Conservation (phyloP, 495 filamentous ascomycete species). For the Chaetomium cochliodes region DNA sequence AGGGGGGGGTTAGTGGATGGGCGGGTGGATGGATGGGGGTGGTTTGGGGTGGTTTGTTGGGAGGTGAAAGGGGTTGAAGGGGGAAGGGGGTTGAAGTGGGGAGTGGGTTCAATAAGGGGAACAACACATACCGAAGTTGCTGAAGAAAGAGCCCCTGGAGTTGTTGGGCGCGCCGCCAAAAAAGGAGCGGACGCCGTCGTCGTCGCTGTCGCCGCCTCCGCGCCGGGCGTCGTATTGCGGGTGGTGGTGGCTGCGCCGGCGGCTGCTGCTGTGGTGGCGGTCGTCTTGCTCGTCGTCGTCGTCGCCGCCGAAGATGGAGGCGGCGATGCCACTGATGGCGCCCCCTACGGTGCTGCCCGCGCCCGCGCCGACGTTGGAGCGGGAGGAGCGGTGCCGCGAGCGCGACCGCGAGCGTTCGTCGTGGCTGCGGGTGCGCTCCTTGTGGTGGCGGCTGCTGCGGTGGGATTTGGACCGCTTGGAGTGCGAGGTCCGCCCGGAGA, state of each 20-base stretch:
- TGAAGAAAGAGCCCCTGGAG: conserved; percentile 45
- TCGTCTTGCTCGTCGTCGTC: conserved; percentile 27
- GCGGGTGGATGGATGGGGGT: conserved; percentile 50
- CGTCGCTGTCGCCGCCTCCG: conserved; percentile 5
- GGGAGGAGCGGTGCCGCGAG: conserved; percentile 25
- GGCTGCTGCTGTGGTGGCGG: conserved; percentile 11
- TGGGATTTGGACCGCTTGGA: conserved; percentile 32
- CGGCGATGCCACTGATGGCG: conserved; percentile 22
- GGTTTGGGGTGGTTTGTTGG: conserved; percentile 47
- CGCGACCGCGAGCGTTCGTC: conserved; percentile 33
- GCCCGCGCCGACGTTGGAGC: conserved; percentile 18
- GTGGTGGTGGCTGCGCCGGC: conserved; percentile 20
- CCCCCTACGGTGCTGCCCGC: conserved; percentile 15
- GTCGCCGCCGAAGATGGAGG: conserved; percentile 42
- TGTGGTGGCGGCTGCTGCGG: conserved; percentile 28
- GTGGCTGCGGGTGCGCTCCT: conserved; percentile 26
- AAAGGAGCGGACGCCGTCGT: conserved; percentile 18
- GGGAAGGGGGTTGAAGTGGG: conserved; percentile 47
- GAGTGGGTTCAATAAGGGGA: neutral
- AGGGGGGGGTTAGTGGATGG: conserved; percentile 25
- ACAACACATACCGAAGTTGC: conserved; percentile 48
- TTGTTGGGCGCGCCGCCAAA: conserved; percentile 32
- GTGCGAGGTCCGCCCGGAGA: conserved; percentile 42
- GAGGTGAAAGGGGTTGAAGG: too few species aligned
- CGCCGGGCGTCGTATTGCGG: conserved; percentile 32